Evolutionary conservation across 257 asterid genomes (phyloP), one percentile per base, ranked within the genome.

Genomic region (Fraxinus pennsylvanica): DNA sequence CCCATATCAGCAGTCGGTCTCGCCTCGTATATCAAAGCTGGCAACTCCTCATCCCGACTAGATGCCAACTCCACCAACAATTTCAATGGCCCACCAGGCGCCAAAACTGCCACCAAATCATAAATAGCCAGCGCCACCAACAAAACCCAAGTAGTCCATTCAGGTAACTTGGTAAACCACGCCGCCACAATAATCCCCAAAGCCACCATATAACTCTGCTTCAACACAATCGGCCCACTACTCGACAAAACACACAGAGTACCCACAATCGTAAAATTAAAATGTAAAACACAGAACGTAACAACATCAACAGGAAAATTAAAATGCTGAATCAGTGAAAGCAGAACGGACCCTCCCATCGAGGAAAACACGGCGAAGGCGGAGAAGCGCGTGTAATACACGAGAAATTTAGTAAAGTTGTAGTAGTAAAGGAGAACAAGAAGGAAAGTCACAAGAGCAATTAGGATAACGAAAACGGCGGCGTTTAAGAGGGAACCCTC

Each of bases 61-160:
- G 99, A 95, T 0, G 98, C 97, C 81, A 95, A 82, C 84, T 95
- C 99, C 76, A 95, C 98, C 84, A 95, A 82, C 81, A 95, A 59
- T 85, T 93, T 93, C 88, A 95, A 85, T 1, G 99, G 99, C 52
- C 99, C 99, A 8, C 98, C 98, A 0, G 98, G 99, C 3, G 97
- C 97, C 82, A 95, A 83, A 33, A 95, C 99, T 0, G 99, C 97
- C 1, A 87, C 97, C 57, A 95, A 79, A 80, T 95, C 99, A 76
- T 95, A 95, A 85, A 95, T 68, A 9, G 98, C 98, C 87, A 95
- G 43, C 4, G 97, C 96, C 82, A 93, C 97, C 83, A 95, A 76
- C 85, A 92, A 90, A 79, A 84, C 86, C 99, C 99, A 95, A 2
- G 98, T 95, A 9, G 98, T 95, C 98, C 98, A 95, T 72, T 95